Evolutionary conservation across 352 stramenopile genomes (phyloP).

Genomic region (Pythium aristosporum): DNA sequence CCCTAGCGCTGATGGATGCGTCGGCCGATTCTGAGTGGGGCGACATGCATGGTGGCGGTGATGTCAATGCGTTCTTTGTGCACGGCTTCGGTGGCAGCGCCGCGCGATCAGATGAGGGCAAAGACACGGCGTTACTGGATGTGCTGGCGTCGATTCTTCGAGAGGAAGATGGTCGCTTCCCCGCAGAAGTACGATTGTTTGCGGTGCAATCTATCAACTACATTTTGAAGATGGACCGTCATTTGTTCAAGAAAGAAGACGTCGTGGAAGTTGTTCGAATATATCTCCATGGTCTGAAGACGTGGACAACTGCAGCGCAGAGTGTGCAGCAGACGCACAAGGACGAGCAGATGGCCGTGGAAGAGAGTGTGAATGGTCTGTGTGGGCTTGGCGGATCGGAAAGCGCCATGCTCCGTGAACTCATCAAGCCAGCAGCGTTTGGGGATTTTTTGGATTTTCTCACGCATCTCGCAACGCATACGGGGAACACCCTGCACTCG

Average conservation of each 20-base stretch:
- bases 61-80: conserved; percentile 48
- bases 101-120: conserved; percentile 30
- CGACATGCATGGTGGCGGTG: conserved; percentile 33
- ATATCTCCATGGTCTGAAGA: conserved; percentile 52
- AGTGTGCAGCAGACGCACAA: conserved; percentile 9
- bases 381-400: conserved; percentile 63
- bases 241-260: conserved; percentile 49
- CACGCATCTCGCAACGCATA: conserved; percentile 30
- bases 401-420: conserved; percentile 47
- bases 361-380: conserved; percentile 78
- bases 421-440: conserved; percentile 42
- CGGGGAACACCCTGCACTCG: conserved; percentile 42
- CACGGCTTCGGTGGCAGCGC: conserved; percentile 41
- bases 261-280: conserved; percentile 48
- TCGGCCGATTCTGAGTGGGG: conserved; percentile 74
- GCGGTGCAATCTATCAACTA: conserved; percentile 86
- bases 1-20: conserved; percentile 83
- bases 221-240: conserved; percentile 78
- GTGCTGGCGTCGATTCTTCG: conserved; percentile 56
- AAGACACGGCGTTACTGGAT: conserved; percentile 60
- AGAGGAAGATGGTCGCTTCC: conserved; percentile 36
- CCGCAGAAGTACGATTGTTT: conserved; percentile 50
- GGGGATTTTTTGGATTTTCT: conserved; percentile 62
- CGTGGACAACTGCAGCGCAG: conserved; percentile 26
- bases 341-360: conserved; percentile 66